Base-by-base conservation (phyloP, 345 rosid species). In the Excoecaria cochinchinensis region DNA sequence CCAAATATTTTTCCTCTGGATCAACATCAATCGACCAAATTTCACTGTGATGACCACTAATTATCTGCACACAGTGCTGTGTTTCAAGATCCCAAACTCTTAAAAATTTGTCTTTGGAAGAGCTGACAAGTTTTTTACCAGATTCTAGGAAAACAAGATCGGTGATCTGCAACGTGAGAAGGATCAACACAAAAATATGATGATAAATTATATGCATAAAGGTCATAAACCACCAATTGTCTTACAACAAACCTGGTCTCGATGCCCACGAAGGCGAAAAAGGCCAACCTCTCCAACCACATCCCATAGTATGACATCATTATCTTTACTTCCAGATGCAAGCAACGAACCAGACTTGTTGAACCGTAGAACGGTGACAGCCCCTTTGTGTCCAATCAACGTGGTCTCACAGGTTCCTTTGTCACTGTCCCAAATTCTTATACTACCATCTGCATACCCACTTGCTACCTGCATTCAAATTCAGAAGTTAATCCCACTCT, bases 71-170 rank as follows among this genome's bases (percentile, higher is more conserved):
- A 76, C 98, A 93, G 61, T 95, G 93, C 79, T 93, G 95, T 40
- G 97, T 93, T 70, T 93, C 98, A 67, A 95, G 92, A 90, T 95
- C 99, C 99, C 99, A 95, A 56, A 93, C 99, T 81, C 99, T 90
- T 81, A 95, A 81, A 81, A 90, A 90, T 66, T 91, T 95, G 87
- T 95, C 99, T 77, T 95, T 95, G 3, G 98, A 95, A 25, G 97
- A 88, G 77, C 91, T 93, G 64, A 95, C 87, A 77, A 95, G 96
- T 71, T 92, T 95, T 78, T 91, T 93, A 66, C 89, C 91, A 74
- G 88, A 89, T 73, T 93, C 96, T 85, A 95, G 81, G 82, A 95
- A 95, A 52, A 90, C 95, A 80, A 95, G 90, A 76, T 89, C 99
- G 0, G 98, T 95, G 39, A 95, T 89, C 99, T 95, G 78, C 83